phyloP scores from a whole-genome alignment of 495 filamentous ascomycete genomes.

The Emericellopsis terricola region DNA sequence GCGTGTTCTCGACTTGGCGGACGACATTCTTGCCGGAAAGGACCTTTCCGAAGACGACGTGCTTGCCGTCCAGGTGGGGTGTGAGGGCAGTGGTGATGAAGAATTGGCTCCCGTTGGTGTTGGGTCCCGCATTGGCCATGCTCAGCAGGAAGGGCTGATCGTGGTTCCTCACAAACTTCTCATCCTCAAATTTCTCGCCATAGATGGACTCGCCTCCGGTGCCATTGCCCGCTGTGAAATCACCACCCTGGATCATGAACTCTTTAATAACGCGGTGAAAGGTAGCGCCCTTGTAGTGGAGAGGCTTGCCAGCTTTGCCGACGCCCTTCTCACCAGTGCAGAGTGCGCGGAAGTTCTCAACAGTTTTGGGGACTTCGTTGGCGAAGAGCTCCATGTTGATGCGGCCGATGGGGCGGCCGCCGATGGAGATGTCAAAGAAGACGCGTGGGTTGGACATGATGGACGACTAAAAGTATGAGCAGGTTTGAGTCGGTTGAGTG shows the following conservation, averaged over 20 bases:
- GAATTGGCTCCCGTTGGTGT: constrained; percentile 95
- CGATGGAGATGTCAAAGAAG: constrained; percentile 81
- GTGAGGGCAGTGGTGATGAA: constrained; percentile 91
- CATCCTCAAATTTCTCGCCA: constrained; percentile 92
- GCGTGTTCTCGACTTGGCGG: constrained; percentile 74
- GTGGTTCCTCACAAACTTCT: constrained; percentile 90
- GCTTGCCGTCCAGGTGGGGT: constrained; percentile 87
- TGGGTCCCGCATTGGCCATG: constrained; percentile 96
- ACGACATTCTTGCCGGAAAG: constrained; percentile 81
- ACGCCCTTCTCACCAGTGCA: constrained; percentile 84
- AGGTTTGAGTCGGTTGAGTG: neutral
- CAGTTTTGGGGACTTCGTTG: constrained; percentile 87
- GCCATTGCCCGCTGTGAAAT: constrained; percentile 89
- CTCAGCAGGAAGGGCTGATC: constrained; percentile 85
- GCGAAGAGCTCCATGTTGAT: constrained; percentile 74
- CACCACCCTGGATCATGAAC: constrained; percentile 99
- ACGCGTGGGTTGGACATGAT: constrained; percentile 43
- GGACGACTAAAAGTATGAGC: no score
- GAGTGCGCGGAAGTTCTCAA: constrained; percentile 87
- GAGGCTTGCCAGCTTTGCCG: constrained; percentile 66
- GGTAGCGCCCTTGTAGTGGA: constrained; percentile 74
- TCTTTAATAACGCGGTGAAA: constrained; percentile 97
- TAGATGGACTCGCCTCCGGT: constrained; percentile 98
- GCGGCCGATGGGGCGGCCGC: constrained; percentile 48
- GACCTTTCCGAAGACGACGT: constrained; percentile 97